A percentile compares a stretch with the other conserved stretches of the same genome.
Conservation (phyloP, 75 land plant genomes). For the Chamaecyparis obtusa region DNA sequence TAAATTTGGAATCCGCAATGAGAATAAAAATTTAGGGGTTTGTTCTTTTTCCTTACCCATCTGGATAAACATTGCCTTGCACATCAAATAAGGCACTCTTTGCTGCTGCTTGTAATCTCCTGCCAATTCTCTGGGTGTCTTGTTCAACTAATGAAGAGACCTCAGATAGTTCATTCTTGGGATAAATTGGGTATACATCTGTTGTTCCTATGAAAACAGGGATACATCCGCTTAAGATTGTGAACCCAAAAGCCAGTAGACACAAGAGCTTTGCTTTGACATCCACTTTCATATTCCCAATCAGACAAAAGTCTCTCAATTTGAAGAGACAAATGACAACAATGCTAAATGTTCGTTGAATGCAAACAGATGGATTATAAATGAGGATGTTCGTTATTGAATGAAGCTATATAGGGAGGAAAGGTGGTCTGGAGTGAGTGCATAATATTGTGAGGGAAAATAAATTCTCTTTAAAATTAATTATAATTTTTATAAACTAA, state of each 20-base stretch:
- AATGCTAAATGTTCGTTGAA: background rate
- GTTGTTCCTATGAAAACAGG: background rate
- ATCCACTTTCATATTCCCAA: background rate
- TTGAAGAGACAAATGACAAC: background rate
- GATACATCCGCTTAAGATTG: background rate
- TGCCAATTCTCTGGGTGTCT: slow-evolving; percentile 9
- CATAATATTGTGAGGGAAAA: too few relatives aligned
- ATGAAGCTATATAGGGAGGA: background rate
- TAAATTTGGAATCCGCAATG: background rate
- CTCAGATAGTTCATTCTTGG: background rate
- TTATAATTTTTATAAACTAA: too few relatives aligned
- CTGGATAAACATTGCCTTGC: slow-evolving; percentile 7
- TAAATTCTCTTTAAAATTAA: too few relatives aligned
- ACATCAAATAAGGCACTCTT: background rate
- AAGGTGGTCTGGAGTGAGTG: background rate
- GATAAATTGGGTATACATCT: background rate
- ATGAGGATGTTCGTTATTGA: background rate
- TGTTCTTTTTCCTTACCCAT: background rate
- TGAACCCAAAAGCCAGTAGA: background rate
- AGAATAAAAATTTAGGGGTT: background rate
- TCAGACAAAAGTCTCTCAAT: too few relatives aligned
- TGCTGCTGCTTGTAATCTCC: background rate
- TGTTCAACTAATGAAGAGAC: background rate
- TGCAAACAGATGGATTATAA: background rate
- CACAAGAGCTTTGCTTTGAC: background rate